Conservation (phyloP, 177 flowering plant species). For the Vitis hybrid region DNA sequence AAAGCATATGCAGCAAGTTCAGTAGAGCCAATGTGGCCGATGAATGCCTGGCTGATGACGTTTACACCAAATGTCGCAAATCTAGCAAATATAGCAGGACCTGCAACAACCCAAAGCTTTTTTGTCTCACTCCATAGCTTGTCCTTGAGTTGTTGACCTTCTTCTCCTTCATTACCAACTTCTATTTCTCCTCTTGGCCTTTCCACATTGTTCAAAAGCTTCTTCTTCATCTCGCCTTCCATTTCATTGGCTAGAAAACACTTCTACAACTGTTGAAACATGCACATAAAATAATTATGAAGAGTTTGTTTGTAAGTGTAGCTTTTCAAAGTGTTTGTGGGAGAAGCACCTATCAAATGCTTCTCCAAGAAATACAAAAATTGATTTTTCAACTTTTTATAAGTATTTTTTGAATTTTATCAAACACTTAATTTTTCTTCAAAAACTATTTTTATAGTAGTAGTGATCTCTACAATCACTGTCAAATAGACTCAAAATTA, state of each 20-base stretch:
- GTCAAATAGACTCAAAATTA: too few species aligned
- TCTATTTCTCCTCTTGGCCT: conserved; percentile 7
- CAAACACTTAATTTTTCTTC: too few species aligned
- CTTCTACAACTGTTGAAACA: too few species aligned
- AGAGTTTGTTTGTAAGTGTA: too few species aligned
- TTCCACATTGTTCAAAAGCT: conserved; percentile 16
- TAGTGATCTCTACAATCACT: too few species aligned
- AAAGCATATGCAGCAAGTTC: conserved; percentile 64
- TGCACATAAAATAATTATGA: too few species aligned
- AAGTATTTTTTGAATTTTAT: too few species aligned
- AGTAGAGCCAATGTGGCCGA: conserved; percentile 55
- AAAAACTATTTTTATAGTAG: too few species aligned
- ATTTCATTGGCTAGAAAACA: conserved; percentile 1
- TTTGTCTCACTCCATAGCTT: conserved; percentile 45
- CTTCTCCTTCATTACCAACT: conserved; percentile 4
- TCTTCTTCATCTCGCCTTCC: conserved; percentile 23
- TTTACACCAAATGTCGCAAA: conserved; percentile 48
- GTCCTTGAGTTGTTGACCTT: neutral
- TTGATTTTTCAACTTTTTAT: too few species aligned
- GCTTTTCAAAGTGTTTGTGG: too few species aligned
- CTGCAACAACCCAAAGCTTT: conserved; percentile 61
- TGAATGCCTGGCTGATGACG: conserved; percentile 49
- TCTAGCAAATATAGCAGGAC: conserved; percentile 59
- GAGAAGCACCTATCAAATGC: too few species aligned
- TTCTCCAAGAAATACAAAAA: too few species aligned